Percentiles rank a stretch among this genome's conserved stretches.
Evolutionary conservation across 1,139 yeast species (phyloP).

Genomic region (Starmera stellimalicola): DNA sequence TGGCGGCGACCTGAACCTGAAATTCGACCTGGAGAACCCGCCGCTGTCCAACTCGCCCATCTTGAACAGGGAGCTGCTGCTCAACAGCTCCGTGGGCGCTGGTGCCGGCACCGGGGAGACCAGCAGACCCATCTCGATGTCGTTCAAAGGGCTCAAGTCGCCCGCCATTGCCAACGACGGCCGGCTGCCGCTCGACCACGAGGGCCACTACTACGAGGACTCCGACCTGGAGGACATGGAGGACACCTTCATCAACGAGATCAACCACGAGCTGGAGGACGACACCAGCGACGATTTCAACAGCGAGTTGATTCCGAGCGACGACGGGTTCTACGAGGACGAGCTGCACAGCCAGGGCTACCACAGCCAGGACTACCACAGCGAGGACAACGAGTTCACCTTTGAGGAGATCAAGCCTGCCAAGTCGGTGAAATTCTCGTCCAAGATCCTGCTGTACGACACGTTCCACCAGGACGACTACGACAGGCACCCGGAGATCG

Average conservation of each 20-base stretch:
- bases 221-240: not conserved
- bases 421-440: conserved; percentile 59
- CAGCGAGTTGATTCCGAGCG: no score
- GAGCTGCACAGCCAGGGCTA: not conserved
- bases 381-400: not conserved
- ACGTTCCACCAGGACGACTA: conserved; percentile 81
- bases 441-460: conserved; percentile 76
- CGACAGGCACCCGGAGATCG: conserved; percentile 88
- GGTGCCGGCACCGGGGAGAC: conserved; percentile 9
- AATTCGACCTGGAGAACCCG: conserved; percentile 11
- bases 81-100: conserved; percentile 16
- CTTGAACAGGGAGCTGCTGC: conserved; percentile 14
- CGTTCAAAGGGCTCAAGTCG: conserved; percentile 54
- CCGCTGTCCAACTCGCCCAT: conserved; percentile 15
- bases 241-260: not conserved
- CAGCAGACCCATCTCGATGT: conserved; percentile 54
- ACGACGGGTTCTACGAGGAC: not conserved
- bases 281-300: no score
- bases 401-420: conserved; percentile 1
- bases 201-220: conserved; percentile 3
- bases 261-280: not conserved
- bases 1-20: conserved; percentile 32
- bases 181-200: not conserved
- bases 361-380: not conserved
- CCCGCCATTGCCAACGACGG: conserved; percentile 37